Evolutionary conservation across 495 filamentous ascomycete species (phyloP), one percentile per base, ranked within the genome.

Genomic region (Trichodelitschia bisporula): DNA sequence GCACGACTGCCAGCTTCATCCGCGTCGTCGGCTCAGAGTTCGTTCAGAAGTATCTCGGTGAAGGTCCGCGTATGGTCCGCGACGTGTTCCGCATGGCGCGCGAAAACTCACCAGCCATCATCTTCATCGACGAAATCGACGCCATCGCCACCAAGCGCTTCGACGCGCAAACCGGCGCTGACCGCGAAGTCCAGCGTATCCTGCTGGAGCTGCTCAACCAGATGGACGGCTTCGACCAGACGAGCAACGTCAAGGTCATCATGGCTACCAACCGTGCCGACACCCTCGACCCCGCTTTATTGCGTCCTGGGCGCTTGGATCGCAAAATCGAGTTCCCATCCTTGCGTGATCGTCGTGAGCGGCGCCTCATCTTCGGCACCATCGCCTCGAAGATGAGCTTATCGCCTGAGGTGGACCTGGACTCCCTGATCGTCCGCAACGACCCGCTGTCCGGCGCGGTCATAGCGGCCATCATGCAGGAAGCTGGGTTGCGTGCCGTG

Each of bases 71-170:
- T 35, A 97, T 97, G 86, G 86, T 97, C 31, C 78, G 86, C 39
- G 86, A 97, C 48, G 89, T 97, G 14, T 97, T 97, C 67, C 67
- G 89, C 30, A 97, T 97, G 86, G 86, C 86, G 4, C 73, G 86
- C 19, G 86, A 97, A 57, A 95, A 97, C 56, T 80, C 82, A 0
- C 86, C 86, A 1, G 73, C 84, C 21, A 97, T 97, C 48, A 97
- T 97, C 51, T 97, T 97, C 62, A 97, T 97, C 50, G 86, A 97
- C 50, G 86, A 97, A 49, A 95, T 97, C 40, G 86, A 97, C 48
- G 89, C 86, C 34, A 95, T 97, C 48, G 86, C 86, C 24, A 95
- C 86, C 18, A 95, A 95, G 56, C 89, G 86, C 45, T 95, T 97
- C 52, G 86, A 97, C 45, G 86, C 89, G 24, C 86, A 93, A 51